Percentiles rank a stretch among this genome's conserved stretches.
Conservation (phyloP, 768 basidiomycete species). For the Cystofilobasidium bisporidii region DNA sequence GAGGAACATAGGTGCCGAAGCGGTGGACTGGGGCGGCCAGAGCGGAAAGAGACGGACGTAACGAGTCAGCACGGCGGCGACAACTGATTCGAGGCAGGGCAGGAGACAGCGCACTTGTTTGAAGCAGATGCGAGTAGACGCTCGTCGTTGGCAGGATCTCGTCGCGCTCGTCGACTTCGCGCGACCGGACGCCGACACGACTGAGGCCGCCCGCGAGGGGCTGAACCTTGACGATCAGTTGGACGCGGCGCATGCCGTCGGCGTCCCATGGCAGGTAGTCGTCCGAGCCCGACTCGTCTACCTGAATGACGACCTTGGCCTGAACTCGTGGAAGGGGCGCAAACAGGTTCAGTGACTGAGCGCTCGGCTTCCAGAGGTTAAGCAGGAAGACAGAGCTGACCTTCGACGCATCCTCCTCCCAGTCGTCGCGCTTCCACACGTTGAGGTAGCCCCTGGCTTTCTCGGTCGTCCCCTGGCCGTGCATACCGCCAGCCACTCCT, state of each 20-base stretch:
- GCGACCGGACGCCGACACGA: slow-evolving; percentile 50
- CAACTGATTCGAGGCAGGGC: too few species aligned
- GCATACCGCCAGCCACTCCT: slow-evolving; percentile 5
- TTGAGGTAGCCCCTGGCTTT: slow-evolving; percentile 72
- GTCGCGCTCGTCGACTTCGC: slow-evolving; percentile 65
- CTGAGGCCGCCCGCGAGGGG: slow-evolving; percentile 74
- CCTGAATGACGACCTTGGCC: slow-evolving; percentile 81
- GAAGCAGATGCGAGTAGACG: slow-evolving; percentile 63
- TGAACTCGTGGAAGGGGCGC: slow-evolving; percentile 36
- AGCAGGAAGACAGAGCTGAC: slow-evolving; percentile 41
- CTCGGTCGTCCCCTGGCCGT: background rate
- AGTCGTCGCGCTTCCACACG: slow-evolving; percentile 61
- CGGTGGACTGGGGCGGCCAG: slow-evolving; percentile 57
- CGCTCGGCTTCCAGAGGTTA: too few species aligned
- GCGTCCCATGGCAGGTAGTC: slow-evolving; percentile 43
- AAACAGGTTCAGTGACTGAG: too few species aligned
- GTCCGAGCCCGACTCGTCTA: slow-evolving; percentile 55
- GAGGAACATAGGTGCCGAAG: slow-evolving; percentile 73
- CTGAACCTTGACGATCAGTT: slow-evolving; percentile 69
- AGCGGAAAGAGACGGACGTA: slow-evolving; percentile 5
- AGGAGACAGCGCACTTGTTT: slow-evolving; percentile 56
- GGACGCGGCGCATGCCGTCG: slow-evolving; percentile 5
- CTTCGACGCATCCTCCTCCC: slow-evolving; percentile 60
- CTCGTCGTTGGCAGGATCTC: slow-evolving; percentile 69
- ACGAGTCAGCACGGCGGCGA: background rate